Percentiles rank a stretch among this genome's conserved stretches.
phyloP scores from a whole-genome alignment of 148 eudicot species.

The Amaranthus cruentus region DNA sequence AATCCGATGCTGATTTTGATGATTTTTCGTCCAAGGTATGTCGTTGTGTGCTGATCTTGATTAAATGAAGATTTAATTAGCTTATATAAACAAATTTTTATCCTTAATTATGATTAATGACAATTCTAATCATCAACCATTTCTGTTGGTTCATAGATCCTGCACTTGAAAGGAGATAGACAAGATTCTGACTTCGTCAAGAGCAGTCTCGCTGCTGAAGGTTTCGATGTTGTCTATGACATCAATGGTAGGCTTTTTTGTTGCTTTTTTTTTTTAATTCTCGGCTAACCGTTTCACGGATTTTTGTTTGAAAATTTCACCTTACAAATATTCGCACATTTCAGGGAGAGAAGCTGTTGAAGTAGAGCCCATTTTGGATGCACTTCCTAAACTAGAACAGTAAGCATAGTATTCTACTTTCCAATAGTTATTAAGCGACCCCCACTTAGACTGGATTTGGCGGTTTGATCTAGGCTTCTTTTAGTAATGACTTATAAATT shows the following conservation, averaged over 20 bases:
- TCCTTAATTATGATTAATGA: not conserved
- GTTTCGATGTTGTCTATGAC: constrained; percentile 89
- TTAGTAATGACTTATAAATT: not conserved
- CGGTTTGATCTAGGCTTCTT: not conserved
- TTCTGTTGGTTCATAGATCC: constrained; percentile 36
- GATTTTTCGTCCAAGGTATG: constrained; percentile 77
- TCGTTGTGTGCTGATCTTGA: no score
- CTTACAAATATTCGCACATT: constrained; percentile 8
- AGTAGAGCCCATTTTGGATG: constrained; percentile 86
- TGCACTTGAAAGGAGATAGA: constrained; percentile 95
- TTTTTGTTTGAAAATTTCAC: not conserved
- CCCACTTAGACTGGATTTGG: no score
- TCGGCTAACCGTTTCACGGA: not conserved
- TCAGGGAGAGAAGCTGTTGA: constrained; percentile 97
- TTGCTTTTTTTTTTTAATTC: not conserved
- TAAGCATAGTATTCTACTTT: constrained; percentile 33
- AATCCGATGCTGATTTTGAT: constrained; percentile 68
- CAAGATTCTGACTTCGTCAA: constrained; percentile 81
- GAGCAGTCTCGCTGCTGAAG: constrained; percentile 78
- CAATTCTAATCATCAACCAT: not conserved
- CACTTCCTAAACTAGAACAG: constrained; percentile 96
- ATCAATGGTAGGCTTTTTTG: constrained; percentile 54
- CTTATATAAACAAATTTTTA: not conserved
- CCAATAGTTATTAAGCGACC: not conserved
- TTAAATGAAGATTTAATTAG: not conserved